phyloP scores from a whole-genome alignment of 306 rosid species.

The Rosa multiflora region DNA sequence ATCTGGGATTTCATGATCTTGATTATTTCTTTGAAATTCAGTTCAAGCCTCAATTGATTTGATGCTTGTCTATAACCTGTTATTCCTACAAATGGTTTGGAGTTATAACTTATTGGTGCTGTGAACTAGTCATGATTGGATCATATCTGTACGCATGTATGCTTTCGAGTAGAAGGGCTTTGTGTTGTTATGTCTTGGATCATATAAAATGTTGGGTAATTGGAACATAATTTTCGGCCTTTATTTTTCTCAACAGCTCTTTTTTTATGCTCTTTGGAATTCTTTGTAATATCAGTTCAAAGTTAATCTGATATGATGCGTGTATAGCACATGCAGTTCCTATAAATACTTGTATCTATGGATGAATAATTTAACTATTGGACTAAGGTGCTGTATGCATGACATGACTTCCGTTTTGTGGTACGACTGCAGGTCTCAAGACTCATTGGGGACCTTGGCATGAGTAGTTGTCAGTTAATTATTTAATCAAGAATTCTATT shows the following conservation, averaged over 20 bases:
- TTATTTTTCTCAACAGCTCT: not conserved
- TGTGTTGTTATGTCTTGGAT: not conserved
- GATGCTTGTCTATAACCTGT: not conserved
- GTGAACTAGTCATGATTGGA: not conserved
- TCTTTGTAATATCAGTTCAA: not conserved
- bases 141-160: not conserved
- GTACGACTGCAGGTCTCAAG: conserved; percentile 59
- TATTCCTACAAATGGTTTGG: not conserved
- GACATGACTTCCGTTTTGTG: conserved; percentile 32
- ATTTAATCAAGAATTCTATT: conserved; percentile 30
- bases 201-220: not conserved
- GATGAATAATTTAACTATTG: not conserved
- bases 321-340: not conserved
- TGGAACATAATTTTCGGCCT: too few relatives aligned
- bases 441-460: conserved; percentile 49
- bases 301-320: not conserved
- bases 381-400: not conserved
- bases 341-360: not conserved
- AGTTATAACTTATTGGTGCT: not conserved
- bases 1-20: not conserved
- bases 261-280: not conserved
- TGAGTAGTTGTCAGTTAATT: conserved; percentile 40
- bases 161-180: not conserved
- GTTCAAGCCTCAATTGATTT: not conserved
- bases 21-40: not conserved